Evolutionary conservation across 331 rosid species (phyloP).

Genomic region (Pyrus hybrid): DNA sequence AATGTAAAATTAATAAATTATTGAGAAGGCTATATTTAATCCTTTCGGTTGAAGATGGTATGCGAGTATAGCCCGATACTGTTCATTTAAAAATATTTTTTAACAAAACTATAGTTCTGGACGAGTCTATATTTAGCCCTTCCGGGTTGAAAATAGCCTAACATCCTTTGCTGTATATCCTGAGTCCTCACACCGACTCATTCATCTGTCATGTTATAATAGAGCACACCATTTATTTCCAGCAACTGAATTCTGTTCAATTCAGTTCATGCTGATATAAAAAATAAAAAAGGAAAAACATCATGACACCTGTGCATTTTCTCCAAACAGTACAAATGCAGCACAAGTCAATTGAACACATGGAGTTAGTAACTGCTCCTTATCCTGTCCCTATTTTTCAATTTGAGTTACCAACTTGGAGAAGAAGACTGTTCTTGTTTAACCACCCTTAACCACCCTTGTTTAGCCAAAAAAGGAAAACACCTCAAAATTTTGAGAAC

Average conservation of each 20-base stretch:
- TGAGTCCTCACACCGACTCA: background rate
- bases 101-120: too few species aligned
- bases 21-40: too few species aligned
- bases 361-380: background rate
- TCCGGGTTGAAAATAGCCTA: too few species aligned
- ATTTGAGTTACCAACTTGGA: background rate
- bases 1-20: too few species aligned
- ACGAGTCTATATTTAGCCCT: too few species aligned
- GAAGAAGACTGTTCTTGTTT: background rate
- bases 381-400: background rate
- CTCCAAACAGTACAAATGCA: background rate
- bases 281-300: background rate
- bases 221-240: background rate
- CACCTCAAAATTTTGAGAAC: background rate
- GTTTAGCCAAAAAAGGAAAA: background rate
- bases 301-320: background rate
- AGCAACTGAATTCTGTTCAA: background rate
- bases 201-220: background rate
- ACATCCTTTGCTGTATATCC: too few species aligned
- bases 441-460: background rate
- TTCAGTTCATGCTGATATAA: background rate
- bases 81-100: too few species aligned
- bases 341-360: background rate
- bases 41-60: too few species aligned
- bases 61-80: too few species aligned